These are phyloP conservation scores for Canavalia ensiformis DNA, from an alignment of 306 rosid genomes.

Conservation along the genomic window DNA sequence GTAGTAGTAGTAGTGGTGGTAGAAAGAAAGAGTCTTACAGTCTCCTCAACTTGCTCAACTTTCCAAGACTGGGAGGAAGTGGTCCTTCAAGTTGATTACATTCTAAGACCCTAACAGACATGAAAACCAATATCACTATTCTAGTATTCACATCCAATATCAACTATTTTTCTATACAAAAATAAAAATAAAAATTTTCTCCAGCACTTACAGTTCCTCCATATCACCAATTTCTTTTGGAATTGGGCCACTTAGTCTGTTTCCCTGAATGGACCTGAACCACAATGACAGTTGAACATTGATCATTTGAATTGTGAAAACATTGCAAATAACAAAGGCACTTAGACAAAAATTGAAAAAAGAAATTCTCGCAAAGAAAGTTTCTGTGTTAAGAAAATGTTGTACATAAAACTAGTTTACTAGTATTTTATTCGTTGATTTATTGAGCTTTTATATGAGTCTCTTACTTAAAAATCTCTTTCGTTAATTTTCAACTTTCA, in stretches of 20 bases:
- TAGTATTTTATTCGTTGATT: too few species aligned
- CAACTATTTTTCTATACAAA: not conserved
- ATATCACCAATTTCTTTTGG: conserved; percentile 70
- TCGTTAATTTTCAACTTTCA: too few species aligned
- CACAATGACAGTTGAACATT: conserved; percentile 27
- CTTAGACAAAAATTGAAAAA: not conserved
- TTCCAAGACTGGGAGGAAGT: conserved; percentile 76
- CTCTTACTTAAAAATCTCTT: too few species aligned
- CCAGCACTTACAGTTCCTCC: conserved; percentile 64
- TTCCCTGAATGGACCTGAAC: conserved; percentile 73
- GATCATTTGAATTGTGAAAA: conserved; percentile 5
- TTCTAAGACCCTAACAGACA: conserved; percentile 66
- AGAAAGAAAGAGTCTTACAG: conserved; percentile 60
- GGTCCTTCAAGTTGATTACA: conserved; percentile 65
- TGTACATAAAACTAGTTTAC: not conserved
- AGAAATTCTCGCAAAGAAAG: not conserved
- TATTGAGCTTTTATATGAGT: too few species aligned
- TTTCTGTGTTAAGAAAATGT: conserved; percentile 8
- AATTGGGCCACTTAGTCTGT: conserved; percentile 69
- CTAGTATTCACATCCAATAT: conserved; percentile 16
- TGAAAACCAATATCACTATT: conserved; percentile 16
- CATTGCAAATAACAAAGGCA: not conserved
- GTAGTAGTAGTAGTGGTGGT: too few species aligned
- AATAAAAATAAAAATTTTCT: not conserved
- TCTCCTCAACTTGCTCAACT: conserved; percentile 60